These are phyloP conservation scores for Capsella bursapastoris DNA, from an alignment of 345 rosid genomes.

Conservation along the genomic window DNA sequence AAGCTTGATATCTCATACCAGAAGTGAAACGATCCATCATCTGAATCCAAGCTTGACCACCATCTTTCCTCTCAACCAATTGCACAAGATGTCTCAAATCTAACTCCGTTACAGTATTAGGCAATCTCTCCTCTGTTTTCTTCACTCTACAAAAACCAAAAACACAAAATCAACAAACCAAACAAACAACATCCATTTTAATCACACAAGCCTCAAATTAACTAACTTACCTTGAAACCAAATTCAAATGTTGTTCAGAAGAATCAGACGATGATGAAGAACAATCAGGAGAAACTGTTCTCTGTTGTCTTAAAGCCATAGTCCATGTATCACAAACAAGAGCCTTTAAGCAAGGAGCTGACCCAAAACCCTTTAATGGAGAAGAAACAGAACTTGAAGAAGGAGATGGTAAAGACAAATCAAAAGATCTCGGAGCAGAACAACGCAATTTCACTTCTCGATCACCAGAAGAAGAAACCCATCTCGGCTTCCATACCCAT, in stretches of 20 bases:
- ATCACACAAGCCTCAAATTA: not conserved
- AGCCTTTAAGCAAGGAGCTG: slow-evolving; percentile 53
- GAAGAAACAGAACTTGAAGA: slow-evolving; percentile 41
- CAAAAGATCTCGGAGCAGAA: slow-evolving; percentile 47
- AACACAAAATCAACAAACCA: slow-evolving; percentile 30
- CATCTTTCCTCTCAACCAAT: slow-evolving; percentile 75
- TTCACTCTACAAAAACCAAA: slow-evolving; percentile 42
- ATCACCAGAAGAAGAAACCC: slow-evolving; percentile 42
- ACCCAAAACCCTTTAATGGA: slow-evolving; percentile 50
- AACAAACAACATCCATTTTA: not conserved
- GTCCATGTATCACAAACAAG: slow-evolving; percentile 43
- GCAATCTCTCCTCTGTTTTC: slow-evolving; percentile 45
- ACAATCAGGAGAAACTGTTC: slow-evolving; percentile 37
- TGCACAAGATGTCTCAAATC: slow-evolving; percentile 66
- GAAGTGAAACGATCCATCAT: slow-evolving; percentile 75
- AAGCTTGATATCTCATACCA: slow-evolving; percentile 73
- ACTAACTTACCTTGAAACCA: slow-evolving; percentile 31
- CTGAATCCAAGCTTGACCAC: slow-evolving; percentile 70
- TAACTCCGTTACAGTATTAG: slow-evolving; percentile 57
- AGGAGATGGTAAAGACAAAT: slow-evolving; percentile 46
- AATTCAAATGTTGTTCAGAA: slow-evolving; percentile 20
- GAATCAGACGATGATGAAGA: slow-evolving; percentile 37
- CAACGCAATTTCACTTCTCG: slow-evolving; percentile 34
- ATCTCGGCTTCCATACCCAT: slow-evolving; percentile 74
- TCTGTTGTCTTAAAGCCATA: slow-evolving; percentile 40